Conservation (phyloP, 169 alveolate species). For the Plasmodium fragile region DNA sequence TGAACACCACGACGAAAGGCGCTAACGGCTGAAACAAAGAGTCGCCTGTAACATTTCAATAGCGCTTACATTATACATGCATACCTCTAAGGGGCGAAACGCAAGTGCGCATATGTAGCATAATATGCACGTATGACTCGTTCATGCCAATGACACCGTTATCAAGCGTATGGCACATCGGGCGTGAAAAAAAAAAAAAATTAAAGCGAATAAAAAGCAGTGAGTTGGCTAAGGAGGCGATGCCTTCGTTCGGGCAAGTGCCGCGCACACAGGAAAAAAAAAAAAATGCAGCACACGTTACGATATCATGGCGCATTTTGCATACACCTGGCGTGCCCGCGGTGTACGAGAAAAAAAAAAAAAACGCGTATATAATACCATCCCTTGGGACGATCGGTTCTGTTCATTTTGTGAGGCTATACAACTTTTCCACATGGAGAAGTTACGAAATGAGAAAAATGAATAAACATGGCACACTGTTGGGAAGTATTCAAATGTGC, state of each 20-base stretch:
- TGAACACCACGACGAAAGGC: background rate
- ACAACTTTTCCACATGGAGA: no score
- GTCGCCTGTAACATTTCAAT: background rate
- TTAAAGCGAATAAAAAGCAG: background rate
- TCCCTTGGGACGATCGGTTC: background rate
- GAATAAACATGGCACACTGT: background rate
- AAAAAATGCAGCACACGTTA: background rate
- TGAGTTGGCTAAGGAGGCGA: background rate
- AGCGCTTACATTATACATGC: slow-evolving; percentile 12
- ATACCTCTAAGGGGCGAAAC: background rate
- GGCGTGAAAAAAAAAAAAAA: background rate
- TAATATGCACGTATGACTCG: background rate
- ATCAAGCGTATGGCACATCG: background rate
- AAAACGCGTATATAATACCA: background rate
- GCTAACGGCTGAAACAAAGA: background rate
- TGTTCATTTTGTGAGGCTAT: no score
- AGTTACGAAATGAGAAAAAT: no score
- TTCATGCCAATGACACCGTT: background rate
- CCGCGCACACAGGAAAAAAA: background rate
- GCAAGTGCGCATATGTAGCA: background rate
- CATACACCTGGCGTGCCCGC: background rate
- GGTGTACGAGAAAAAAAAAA: background rate
- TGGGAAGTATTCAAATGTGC: background rate
- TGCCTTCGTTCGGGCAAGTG: background rate
- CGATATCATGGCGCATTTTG: background rate